phyloP scores from a whole-genome alignment of 768 basidiomycete species.

The Ramaria rubella region DNA sequence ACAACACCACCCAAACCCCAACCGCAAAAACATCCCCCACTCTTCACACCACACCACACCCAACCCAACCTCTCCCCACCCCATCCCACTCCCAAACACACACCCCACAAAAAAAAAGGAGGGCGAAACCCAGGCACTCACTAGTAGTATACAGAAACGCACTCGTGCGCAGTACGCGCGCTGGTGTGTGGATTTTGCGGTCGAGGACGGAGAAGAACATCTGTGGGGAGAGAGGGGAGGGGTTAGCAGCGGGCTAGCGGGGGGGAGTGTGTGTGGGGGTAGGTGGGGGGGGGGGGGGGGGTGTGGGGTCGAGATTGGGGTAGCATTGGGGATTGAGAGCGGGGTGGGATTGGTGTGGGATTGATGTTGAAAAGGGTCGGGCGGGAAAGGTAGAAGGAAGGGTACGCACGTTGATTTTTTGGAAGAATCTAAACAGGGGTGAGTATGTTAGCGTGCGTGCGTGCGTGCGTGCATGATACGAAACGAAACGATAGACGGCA shows the following conservation, averaged over 20 bases:
- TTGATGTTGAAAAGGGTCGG: background rate
- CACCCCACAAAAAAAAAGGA: background rate
- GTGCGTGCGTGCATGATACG: background rate
- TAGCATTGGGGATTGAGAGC: background rate
- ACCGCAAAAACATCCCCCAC: background rate
- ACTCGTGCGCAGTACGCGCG: slow-evolving; percentile 29
- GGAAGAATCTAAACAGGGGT: slow-evolving; percentile 39
- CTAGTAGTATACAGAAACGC: slow-evolving; percentile 32
- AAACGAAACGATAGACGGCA: background rate
- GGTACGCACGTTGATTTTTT: slow-evolving; percentile 43
- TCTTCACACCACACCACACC: background rate
- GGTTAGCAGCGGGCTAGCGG: background rate
- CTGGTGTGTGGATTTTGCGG: slow-evolving; percentile 47
- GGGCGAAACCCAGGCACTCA: background rate
- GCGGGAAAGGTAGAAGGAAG: background rate
- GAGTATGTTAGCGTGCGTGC: background rate
- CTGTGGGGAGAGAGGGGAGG: background rate
- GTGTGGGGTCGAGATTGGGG: background rate
- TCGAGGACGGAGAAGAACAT: slow-evolving; percentile 39
- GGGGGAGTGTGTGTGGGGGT: background rate
- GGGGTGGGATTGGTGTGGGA: background rate
- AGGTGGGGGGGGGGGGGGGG: background rate
- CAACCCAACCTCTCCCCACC: background rate
- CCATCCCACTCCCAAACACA: background rate
- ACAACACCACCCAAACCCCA: background rate